Base-by-base conservation (phyloP, 345 rosid species). In the Arabis hirsuta region DNA sequence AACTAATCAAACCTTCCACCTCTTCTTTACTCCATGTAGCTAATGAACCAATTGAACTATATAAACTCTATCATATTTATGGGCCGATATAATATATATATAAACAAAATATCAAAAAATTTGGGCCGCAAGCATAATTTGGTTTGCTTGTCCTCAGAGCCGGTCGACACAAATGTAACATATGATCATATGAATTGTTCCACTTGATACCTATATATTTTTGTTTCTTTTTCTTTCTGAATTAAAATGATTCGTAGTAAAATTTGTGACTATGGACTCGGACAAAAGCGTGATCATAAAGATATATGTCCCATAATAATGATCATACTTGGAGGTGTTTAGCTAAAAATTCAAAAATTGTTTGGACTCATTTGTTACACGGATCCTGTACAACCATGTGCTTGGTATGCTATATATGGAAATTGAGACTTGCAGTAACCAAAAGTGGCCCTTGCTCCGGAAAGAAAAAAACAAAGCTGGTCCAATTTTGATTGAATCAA, bases 361-460 rank as follows among this genome's bases (percentile, higher is more conserved):
- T 53, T 10, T 42, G 41, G 38, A 39, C 39, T 67, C 52, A 12
- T 41, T 0, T 41, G 60, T 53, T 65, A 51, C 38, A 24, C 4
- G 46, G 13, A 38, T 11, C 9, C 2, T 20, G 24, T 3, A 63
- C 41, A 52, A 1, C 19, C 71, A 67, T 61, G 61, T 67, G 71
- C 10, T 41, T 41, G 61, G 61, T 26, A 53, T 42, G 42, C 51
- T 54, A 14, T n/a, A 54, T 26, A 3, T 41, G 43, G 29, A 6
- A 54, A 16, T 26, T 22, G 6, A 14, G 62, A 67, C 71, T 26
- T 14, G 54, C 29, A 29, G 51, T 67, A 53, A 67, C 62, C 19
- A 52, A 14, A 54, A 54, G 62, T 67, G 62, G 72, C 54, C 72
- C 62, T 42, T 54, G 19, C n/a, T 50, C 3, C 7, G 3, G 24